Base-by-base conservation (phyloP, 441 rosid genomes). In the Erysimum cheiri region DNA sequence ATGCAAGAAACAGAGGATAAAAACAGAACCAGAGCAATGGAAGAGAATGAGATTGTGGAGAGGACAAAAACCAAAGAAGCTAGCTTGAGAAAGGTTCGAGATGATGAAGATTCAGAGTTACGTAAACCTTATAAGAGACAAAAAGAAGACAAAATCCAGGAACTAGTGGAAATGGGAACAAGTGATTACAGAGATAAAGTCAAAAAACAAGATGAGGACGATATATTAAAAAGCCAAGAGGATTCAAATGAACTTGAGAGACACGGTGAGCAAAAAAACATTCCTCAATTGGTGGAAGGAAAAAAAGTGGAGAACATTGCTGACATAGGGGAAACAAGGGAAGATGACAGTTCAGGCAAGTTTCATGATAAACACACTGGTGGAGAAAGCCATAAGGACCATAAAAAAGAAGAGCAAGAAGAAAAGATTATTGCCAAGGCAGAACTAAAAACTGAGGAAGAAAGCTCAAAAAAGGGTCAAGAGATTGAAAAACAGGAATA, bases 1-100 rank as follows among this genome's bases (percentile, higher is more conserved):
- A 35, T 15, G 24, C 35, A 83, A 75, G 92, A 90, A 81, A 80
- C 78, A 35, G 71, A 46, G 33, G 55, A 8, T 10, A 62, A 40
- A 33, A 55, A 64, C 14, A 11, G 56, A 59, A 57, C 40, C 37
- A 58, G 41, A 33, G 60, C 12, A 19, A 41, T 22, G 37, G 22
- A 52, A 53, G 48, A 15, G 37, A 44, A 47, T 1, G 35, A 26
- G 26, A 67, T 15, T 52, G 44, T 15, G 44, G 22, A 69, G 53
- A 69, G 11, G 35, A 33, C 14, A 61, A 11, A 41, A 64, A 46
- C 55, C 26, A 32, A 35, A 49, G 69, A 57, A 46, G 57, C 10
- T 47, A 47, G 43, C 78, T 61, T 76, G 47, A 76, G 31, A 10
- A 40, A 31, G 2, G 8, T 6, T n/a, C 43, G 2, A 71, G 64